Evolutionary conservation across 1,139 yeast species (phyloP).

Genomic region (Taiozyma sp.): DNA sequence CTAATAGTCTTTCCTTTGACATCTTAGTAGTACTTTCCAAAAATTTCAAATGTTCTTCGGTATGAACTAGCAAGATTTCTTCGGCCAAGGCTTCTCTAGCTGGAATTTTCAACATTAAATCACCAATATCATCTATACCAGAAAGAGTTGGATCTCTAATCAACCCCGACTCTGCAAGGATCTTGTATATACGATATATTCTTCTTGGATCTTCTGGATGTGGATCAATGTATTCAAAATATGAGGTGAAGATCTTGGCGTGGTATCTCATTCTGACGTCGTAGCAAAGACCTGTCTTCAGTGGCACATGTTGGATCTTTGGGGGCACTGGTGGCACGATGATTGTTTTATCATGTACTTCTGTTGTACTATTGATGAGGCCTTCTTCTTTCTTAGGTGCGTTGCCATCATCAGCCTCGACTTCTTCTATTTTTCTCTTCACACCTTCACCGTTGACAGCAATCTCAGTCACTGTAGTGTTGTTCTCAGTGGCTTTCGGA

Average conservation of each 20-base stretch:
- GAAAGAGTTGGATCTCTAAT: constrained; percentile 75
- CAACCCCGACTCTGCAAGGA: constrained; percentile 89
- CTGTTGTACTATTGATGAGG: constrained; percentile 1
- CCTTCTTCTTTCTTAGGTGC: constrained; percentile 1
- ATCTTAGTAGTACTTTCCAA: constrained; percentile 72
- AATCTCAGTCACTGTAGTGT: not conserved
- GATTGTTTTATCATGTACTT: constrained; percentile 28
- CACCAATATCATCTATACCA: constrained; percentile 83
- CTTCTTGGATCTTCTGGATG: constrained; percentile 99
- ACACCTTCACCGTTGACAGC: not conserved
- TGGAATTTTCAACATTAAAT: constrained; percentile 81
- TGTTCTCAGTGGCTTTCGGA: not conserved
- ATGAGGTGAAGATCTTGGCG: constrained; percentile 87
- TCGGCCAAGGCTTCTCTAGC: constrained; percentile 84
- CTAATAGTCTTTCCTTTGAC: constrained; percentile 71
- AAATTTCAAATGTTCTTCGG: constrained; percentile 71
- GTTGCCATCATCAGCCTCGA: constrained; percentile 8
- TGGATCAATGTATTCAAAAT: constrained; percentile 93
- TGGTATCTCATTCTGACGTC: constrained; percentile 98
- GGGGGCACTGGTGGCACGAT: constrained; percentile 49
- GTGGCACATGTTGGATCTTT: constrained; percentile 47
- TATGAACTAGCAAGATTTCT: constrained; percentile 83
- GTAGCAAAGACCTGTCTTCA: constrained; percentile 91
- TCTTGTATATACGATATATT: constrained; percentile 87
- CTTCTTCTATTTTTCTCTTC: constrained; percentile 21